Evolutionary conservation across 192 early-diverging fungal species (phyloP).

Genomic region (Cladochytrium replicatum): DNA sequence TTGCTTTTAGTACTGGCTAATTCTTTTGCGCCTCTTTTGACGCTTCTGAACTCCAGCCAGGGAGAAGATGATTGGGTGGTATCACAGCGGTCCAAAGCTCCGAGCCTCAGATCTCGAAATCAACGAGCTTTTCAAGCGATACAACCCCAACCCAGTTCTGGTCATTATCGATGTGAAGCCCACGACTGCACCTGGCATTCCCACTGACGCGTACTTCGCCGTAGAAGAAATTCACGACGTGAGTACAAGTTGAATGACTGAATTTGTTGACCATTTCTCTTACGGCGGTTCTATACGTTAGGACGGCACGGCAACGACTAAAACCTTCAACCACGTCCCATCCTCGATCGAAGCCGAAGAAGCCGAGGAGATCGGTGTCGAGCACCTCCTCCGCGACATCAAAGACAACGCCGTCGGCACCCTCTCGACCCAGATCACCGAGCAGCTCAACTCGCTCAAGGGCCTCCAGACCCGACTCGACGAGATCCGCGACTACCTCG

Average conservation of each 20-base stretch:
- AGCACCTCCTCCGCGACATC: constrained; percentile 95
- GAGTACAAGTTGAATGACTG: constrained; percentile 15
- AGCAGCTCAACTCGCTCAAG: constrained; percentile 85
- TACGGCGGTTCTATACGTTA: constrained; percentile 17
- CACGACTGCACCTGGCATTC: constrained; percentile 73
- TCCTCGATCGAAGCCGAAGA: constrained; percentile 97
- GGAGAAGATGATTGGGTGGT: constrained; percentile 97
- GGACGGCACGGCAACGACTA: constrained; percentile 94
- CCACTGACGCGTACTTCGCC: constrained; percentile 94
- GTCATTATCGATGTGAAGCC: constrained; percentile 96
- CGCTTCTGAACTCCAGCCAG: constrained; percentile 46
- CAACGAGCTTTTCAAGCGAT: constrained; percentile 94
- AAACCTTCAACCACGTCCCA: constrained; percentile 93
- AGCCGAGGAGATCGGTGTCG: constrained; percentile 99
- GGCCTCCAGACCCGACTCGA: constrained; percentile 76
- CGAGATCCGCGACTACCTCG: constrained; percentile 80
- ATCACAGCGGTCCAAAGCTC: constrained; percentile 97
- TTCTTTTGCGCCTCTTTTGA: neutral
- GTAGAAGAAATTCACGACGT: constrained; percentile 98
- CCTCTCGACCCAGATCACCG: constrained; percentile 82
- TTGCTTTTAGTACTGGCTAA: neutral
- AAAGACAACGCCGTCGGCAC: constrained; percentile 96
- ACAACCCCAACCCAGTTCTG: constrained; percentile 90
- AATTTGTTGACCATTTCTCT: constrained; percentile 7
- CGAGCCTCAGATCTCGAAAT: constrained; percentile 93